Evolutionary conservation across 192 early-diverging fungal species (phyloP), one percentile per base, ranked within the genome.

Genomic region (Backusella luteola): DNA sequence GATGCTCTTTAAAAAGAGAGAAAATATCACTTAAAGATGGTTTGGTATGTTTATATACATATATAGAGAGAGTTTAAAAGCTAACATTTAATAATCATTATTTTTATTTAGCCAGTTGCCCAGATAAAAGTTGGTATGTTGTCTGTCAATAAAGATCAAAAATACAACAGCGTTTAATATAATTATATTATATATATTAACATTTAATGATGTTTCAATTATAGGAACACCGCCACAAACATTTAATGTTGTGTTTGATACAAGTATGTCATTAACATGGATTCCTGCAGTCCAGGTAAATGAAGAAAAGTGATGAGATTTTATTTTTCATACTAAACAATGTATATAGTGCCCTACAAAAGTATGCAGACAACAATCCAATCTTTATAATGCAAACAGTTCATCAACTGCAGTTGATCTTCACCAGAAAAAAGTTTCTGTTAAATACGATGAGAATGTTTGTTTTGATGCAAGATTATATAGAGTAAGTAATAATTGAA

Each of bases 151-250:
- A 29, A 63, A 14, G 26, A 63, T 23, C 4, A 3, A 59, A 4
- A 14, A 63, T n/a, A n/a, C 19, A 49, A 49, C 19, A 49, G 46
- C 46, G 19, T 21, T 26, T 63, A 63, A 63, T 59, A 26, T 26
- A 63, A 29, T 26, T 63, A 63, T 69, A 21, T 49, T 63, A 53
- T 67, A 53, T 67, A n/a, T 46, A 41, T 66, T 69, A 26, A 49
- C 8, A 15, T 42, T 46, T 32, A 56, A 21, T 71, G 4, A 38
- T 38, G 46, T 49, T 49, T 49, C 46, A 41, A 34, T 21, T 73
- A 35, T 23, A 80, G 79, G 79, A 36, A 77, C 75, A 34, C 79
- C 79, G 12, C 69, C 79, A 41, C 79, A 80, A 77, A 34, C 66
- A 39, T 80, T 80, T 35, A 34, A 63, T 21, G 76, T 80, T 12